Evolutionary conservation across 495 filamentous ascomycete species (phyloP), one percentile per base, ranked within the genome.

Genomic region (Opeltia flavorubescens): DNA sequence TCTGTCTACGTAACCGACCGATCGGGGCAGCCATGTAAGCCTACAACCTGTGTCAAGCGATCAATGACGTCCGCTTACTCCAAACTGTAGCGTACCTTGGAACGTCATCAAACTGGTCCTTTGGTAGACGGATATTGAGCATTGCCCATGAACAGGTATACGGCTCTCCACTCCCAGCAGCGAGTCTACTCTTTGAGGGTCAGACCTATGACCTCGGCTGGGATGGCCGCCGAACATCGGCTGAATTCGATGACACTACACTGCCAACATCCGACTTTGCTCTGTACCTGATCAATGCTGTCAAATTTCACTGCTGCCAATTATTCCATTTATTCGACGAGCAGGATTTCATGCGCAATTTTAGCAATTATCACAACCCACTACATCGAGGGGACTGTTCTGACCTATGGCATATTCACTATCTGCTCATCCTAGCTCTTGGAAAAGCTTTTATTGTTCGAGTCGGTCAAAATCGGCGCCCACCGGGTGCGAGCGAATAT

Each of bases 31-130:
- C 60, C 57, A 15, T 67, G 61, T 66, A 51, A 29, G 44, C 47
- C 25, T 24, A 24, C 24, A 33, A 36, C 23, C 40, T 28, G 20
- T 13, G 28, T 28, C 24, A 11, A 20, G 3, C 12, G 15, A 18
- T 20, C 38, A 13, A 63, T 38, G 60, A 57, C 5, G 47, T 57
- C 9, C 15, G 15, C 30, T 21, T 13, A 43, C 21, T 1, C 21
- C 2, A 18, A 43, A 2, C 6, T 28, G 24, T 33, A 68, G 65
- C 64, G 44, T 70, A 67, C 42, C 47, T 70, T 39, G 66, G 65
- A 46, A 65, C 66, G 17, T 68, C 66, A 4, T 70, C 66, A 1
- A 68, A 67, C 46, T 70, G 66, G 66, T 63, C 64, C n/a, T 68
- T 70, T 48, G 62, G 62, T 20, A 59, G 65, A 21, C 59, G 62